A percentile compares a stretch with the other conserved stretches of the same genome.
Evolutionary conservation across 495 filamentous ascomycete species (phyloP).

Genomic region (Xeromyces bisporus): DNA sequence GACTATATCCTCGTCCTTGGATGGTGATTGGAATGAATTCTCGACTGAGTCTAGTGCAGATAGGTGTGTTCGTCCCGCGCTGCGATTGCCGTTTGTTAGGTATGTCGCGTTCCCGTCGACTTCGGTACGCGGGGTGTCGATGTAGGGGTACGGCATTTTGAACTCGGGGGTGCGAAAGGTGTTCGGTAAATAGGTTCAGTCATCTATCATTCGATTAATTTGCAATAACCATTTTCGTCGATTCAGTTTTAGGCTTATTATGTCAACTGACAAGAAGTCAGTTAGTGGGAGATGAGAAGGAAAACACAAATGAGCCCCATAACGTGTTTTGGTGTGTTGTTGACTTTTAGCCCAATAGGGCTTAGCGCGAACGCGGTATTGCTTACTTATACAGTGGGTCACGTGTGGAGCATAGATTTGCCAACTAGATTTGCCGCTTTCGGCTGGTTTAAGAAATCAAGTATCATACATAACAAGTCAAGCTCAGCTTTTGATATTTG

Average conservation of each 20-base stretch:
- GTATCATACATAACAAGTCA: too few species aligned
- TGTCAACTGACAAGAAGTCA: too few species aligned
- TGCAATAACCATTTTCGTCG: slow-evolving; percentile 7
- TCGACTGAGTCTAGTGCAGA: slow-evolving; percentile 67
- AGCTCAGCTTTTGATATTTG: too few species aligned
- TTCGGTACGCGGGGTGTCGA: slow-evolving; percentile 69
- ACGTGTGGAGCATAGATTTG: too few species aligned
- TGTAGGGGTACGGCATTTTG: slow-evolving; percentile 34
- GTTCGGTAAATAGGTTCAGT: too few species aligned
- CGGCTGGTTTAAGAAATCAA: too few species aligned
- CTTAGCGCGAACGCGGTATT: slow-evolving; percentile 8
- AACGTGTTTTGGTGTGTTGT: slow-evolving; percentile 30
- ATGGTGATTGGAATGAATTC: slow-evolving; percentile 71
- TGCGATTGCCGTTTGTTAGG: slow-evolving; percentile 41
- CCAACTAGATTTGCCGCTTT: too few species aligned
- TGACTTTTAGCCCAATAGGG: slow-evolving; percentile 26
- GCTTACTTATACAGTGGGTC: not conserved
- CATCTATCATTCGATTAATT: not conserved
- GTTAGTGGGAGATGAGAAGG: too few species aligned
- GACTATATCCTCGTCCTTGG: slow-evolving; percentile 56
- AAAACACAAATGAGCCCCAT: too few species aligned
- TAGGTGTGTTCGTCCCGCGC: slow-evolving; percentile 27
- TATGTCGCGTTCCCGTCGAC: slow-evolving; percentile 60
- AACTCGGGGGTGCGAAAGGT: slow-evolving; percentile 4
- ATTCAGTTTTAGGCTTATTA: too few species aligned